These are phyloP conservation scores for Maudiozyma turicensis DNA, from an alignment of 805 yeast genomes.

Conservation along the genomic window DNA sequence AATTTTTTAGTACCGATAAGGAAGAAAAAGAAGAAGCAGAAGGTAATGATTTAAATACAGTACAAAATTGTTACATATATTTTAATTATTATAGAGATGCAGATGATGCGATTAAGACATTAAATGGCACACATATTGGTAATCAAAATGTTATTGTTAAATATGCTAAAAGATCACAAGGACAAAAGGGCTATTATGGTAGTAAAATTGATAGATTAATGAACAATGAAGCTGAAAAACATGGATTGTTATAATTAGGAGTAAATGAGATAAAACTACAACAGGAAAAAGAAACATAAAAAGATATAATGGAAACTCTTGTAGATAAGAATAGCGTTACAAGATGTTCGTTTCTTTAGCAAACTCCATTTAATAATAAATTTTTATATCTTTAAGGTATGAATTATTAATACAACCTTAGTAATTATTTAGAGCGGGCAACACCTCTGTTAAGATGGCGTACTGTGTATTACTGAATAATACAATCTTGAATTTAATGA, in stretches of 20 bases:
- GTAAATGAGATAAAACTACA: background rate
- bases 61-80: conserved; percentile 55
- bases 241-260: conserved; percentile 19
- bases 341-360: no score
- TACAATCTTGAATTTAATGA: no score
- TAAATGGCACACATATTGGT: conserved; percentile 63
- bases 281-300: background rate
- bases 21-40: no score
- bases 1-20: background rate
- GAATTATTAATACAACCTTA: no score
- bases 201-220: conserved; percentile 64
- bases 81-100: conserved; percentile 56
- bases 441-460: no score
- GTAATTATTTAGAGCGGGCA: no score
- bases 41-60: background rate
- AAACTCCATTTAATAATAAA: no score
- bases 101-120: conserved; percentile 58
- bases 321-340: no score
- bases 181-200: conserved; percentile 54
- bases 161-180: conserved; percentile 63
- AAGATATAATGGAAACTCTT: no score
- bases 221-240: conserved; percentile 51
- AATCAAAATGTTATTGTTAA: conserved; percentile 51
- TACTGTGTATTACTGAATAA: no score
- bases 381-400: no score